Evolutionary conservation across 1,139 yeast species (phyloP), one percentile per base, ranked within the genome.

Genomic region (Zygosaccharomyces sapae): DNA sequence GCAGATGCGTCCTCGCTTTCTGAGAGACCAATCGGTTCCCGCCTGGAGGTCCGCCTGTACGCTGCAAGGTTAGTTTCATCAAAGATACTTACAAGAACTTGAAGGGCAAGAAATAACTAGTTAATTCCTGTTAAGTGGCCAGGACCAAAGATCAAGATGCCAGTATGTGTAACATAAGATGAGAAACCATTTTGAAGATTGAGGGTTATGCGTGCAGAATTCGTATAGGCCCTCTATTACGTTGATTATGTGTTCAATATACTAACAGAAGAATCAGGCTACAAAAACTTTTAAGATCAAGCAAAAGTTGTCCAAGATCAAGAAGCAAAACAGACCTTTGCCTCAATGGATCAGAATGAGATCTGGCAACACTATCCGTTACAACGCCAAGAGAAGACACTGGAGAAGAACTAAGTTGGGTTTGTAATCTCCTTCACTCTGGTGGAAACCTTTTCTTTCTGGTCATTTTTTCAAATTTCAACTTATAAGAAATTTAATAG

Each of bases 361-460:
- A 86, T 89, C 98, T 75, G 84, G 79, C 77, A 90, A 89, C 95
- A 89, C 83, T 70, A 86, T 92, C 83, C 87, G 92, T 83, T 92
- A 90, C 90, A 92, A 92, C 80, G 95, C 96, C 73, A 92, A 92
- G 90, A 89, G 97, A 87, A 86, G 98, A 84, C 96, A 94, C 95
- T 94, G 99, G 99, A 92, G 97, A 86, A 88, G 98, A 86, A 92
- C 97, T 71, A 94, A 92, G 95, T 84, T 94, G 80, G 82, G 84
- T 85, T 77, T 92, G 83, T 92, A 88, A 87, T 79, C 69, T 20
- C 36, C 36, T 43, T 35, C 25, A 22, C 44, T 45, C 44, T 39
- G 41, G 45, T 36, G 30, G 19, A 16, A n/a, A n/a, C 33, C 25
- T 42, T 20, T 41, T 33, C 44, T 33, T 19, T 44, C 36, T 25